Evolutionary conservation across 2,329 filamentous ascomycete species (phyloP), one percentile per base, ranked within the genome.

Genomic region (Ilyonectria sp.): DNA sequence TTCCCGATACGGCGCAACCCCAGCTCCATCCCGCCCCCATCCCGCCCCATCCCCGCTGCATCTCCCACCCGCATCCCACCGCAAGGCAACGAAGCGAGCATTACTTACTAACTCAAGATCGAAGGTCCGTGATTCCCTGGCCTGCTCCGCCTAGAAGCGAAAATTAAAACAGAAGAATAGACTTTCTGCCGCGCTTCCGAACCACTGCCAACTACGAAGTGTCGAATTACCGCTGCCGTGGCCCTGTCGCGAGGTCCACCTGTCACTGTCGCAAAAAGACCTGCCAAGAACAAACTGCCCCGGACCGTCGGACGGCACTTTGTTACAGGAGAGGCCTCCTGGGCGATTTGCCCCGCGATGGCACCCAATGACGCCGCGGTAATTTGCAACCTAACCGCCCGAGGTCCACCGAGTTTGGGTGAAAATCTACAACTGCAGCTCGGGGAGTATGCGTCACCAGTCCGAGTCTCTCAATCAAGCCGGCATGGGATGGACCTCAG

Each of bases 1-100:
- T 53, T 59, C 58, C 65, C 68, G 68, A 62, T 10, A 46, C 59
- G 55, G 66, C 35, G 21, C 60, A 71, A 68, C 49, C 40, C 40
- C 52, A 52, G 31, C 29, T 23, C 50, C 43, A 33, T 33, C 58
- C 67, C 5, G 19, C 35, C 63, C 63, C 61, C 71, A 71, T 68
- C 43, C 60, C 54, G 37, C 49, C 15, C 29, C 59, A 31, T 10
- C 21, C 43, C 60, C 54, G 37, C 49, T 15, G 23, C 59, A 31
- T 10, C 21, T 57, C 31, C 31, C 31, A 33, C 26, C 7, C 31
- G 21, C 31, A 23, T 23, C 23, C 23, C 23, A 4, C 31, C 31
- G 11, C 31, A 33, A 33, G 31, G 31, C 2, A 33, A 11, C 31
- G 68, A 65, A n/a, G 60, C 17, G 23, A 40, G 33, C 10, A 15